phyloP scores from a whole-genome alignment of 306 rosid genomes.

The Gillenia trifoliata region DNA sequence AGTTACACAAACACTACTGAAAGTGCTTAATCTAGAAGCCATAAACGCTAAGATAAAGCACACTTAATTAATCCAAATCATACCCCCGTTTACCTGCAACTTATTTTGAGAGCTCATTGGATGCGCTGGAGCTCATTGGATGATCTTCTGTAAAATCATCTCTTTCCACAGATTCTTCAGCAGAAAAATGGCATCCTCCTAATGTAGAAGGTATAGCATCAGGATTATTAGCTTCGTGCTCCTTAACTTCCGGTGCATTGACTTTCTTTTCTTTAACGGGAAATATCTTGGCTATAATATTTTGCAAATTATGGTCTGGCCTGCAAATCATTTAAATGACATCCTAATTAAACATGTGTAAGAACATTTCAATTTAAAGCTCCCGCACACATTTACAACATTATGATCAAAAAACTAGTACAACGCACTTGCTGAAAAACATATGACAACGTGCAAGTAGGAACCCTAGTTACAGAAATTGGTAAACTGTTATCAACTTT shows the following conservation, averaged over 20 bases:
- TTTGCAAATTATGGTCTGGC: slow-evolving; percentile 98
- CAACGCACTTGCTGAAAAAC: neutral
- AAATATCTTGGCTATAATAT: slow-evolving; percentile 79
- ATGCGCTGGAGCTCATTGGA: slow-evolving; percentile 51
- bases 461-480: neutral
- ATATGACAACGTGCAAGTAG: neutral
- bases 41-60: neutral
- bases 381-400: neutral
- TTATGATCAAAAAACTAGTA: neutral
- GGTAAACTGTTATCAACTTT: neutral
- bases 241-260: slow-evolving; percentile 31
- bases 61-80: neutral
- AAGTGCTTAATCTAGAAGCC: neutral
- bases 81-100: slow-evolving; percentile 33
- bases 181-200: slow-evolving; percentile 63
- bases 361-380: slow-evolving; percentile 10
- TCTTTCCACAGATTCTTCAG: slow-evolving; percentile 48
- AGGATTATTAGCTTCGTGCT: neutral
- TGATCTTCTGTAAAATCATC: slow-evolving; percentile 53
- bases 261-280: slow-evolving; percentile 58
- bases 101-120: slow-evolving; percentile 37
- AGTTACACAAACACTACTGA: no score
- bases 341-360: slow-evolving; percentile 6
- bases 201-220: slow-evolving; percentile 18
- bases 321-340: slow-evolving; percentile 39